Conservation (phyloP, 208 protist species). For the Phytomonas sp. region DNA sequence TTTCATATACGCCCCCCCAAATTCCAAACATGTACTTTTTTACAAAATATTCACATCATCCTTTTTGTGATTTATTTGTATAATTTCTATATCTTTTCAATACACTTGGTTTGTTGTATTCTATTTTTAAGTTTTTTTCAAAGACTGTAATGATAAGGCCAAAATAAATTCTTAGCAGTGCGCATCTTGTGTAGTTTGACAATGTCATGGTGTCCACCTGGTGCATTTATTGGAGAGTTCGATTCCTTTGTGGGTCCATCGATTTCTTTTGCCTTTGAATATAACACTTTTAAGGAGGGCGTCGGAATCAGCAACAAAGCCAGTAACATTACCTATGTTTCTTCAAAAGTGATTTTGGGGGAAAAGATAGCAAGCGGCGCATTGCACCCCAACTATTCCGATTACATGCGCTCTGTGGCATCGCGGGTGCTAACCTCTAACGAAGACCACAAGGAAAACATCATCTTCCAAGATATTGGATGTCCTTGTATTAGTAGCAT, state of each 20-base stretch:
- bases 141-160: neutral
- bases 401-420: constrained; percentile 41
- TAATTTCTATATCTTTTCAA: neutral
- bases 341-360: constrained; percentile 21
- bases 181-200: neutral
- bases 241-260: constrained; percentile 63
- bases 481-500: constrained; percentile 55
- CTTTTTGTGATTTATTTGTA: neutral
- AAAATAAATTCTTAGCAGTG: constrained; percentile 10
- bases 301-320: constrained; percentile 6
- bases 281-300: constrained; percentile 31
- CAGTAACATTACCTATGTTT: constrained; percentile 18
- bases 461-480: constrained; percentile 56
- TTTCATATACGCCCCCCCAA: neutral
- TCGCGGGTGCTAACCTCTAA: constrained; percentile 58
- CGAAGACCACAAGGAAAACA: constrained; percentile 46
- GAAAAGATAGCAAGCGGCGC: constrained; percentile 34
- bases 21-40: neutral
- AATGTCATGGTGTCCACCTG: constrained; percentile 29
- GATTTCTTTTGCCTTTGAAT: constrained; percentile 57
- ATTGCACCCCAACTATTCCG: constrained; percentile 29
- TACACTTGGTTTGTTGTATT: neutral
- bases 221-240: constrained; percentile 72
- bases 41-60: constrained; percentile 6
- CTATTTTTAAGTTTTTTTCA: constrained; percentile 1